Conservation (phyloP, 352 stramenopile species). For the Pythium brachiatum region DNA sequence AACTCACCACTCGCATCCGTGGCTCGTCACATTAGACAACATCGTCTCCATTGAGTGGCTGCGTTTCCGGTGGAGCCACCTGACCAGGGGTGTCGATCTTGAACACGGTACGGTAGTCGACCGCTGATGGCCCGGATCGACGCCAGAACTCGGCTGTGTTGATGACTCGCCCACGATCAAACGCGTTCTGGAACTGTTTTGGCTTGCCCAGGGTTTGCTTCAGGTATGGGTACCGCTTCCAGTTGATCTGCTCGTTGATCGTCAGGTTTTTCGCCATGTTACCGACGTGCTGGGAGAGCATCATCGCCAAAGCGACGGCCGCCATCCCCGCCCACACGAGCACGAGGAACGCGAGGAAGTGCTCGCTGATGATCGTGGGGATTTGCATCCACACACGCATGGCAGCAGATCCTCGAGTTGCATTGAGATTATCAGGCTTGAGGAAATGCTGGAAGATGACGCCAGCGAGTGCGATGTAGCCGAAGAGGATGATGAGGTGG, state of each 20-base stretch:
- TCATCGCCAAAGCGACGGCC: conserved; percentile 49
- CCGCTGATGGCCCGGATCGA: conserved; percentile 9
- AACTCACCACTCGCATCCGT: neutral
- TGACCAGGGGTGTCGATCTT: neutral
- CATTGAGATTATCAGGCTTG: conserved; percentile 24
- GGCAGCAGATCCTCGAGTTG: conserved; percentile 20
- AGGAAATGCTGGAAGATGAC: conserved; percentile 35
- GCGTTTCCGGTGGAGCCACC: neutral
- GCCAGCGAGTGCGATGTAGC: conserved; percentile 45
- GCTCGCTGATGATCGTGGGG: conserved; percentile 41
- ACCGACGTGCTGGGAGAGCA: conserved; percentile 63
- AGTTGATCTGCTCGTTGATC: conserved; percentile 85
- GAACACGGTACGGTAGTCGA: conserved; percentile 24
- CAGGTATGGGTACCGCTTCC: conserved; percentile 73
- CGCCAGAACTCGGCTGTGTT: conserved; percentile 29
- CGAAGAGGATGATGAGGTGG: conserved; percentile 46
- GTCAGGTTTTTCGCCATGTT: conserved; percentile 73
- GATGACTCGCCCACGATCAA: conserved; percentile 19
- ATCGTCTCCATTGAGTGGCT: conserved; percentile 8
- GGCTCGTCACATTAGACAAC: conserved; percentile 11
- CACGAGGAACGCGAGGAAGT: conserved; percentile 64
- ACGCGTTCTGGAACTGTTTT: conserved; percentile 19
- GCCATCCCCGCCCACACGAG: conserved; percentile 49
- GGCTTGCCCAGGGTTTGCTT: conserved; percentile 13
- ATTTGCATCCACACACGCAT: conserved; percentile 66